Evolutionary conservation across 306 rosid species (phyloP), one percentile per base, ranked within the genome.

Genomic region (Senna tora): DNA sequence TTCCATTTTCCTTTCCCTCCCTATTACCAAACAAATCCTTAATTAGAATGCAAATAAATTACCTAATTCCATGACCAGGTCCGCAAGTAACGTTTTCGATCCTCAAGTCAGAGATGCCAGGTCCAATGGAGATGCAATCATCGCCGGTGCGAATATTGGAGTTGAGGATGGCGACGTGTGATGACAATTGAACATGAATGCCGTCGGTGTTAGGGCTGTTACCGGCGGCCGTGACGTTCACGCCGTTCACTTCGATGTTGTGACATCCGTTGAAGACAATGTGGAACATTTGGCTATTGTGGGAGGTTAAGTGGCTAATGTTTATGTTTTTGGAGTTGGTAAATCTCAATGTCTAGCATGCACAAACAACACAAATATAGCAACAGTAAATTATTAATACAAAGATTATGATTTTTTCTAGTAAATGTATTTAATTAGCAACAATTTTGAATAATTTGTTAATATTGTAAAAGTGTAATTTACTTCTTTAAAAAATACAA

Each of bases 31-130:
- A n/a, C n/a, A n/a, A n/a, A n/a, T n/a, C n/a, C n/a, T n/a, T n/a
- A n/a, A n/a, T n/a, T n/a, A n/a, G n/a, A n/a, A n/a, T n/a, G n/a
- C n/a, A n/a, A n/a, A n/a, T n/a, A n/a, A n/a, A n/a, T 3, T 55
- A 86, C 94, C 94, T 88, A 25, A 89, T 86, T 34, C 91, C 95
- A 30, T 90, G 96, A 11, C 92, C 88, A 0, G 92, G 96, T 17
- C 92, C 89, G 3, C 96, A 90, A 13, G 72, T 74, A 32, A 82
- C 73, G 3, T 76, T 71, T 34, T 87, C 84, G 14, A 90, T 79
- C 86, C 86, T 87, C 84, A 90, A 69, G 80, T 85, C 69, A 1
- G 15, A 47, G 21, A 85, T 64, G 9, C 92, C 89, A 0, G 90
- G 88, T 38, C 92, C 90, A 10, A 89, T 16, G 4, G 92, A 89